Conservation (phyloP, 768 basidiomycete species). For the Rhodotorula toruloides region DNA sequence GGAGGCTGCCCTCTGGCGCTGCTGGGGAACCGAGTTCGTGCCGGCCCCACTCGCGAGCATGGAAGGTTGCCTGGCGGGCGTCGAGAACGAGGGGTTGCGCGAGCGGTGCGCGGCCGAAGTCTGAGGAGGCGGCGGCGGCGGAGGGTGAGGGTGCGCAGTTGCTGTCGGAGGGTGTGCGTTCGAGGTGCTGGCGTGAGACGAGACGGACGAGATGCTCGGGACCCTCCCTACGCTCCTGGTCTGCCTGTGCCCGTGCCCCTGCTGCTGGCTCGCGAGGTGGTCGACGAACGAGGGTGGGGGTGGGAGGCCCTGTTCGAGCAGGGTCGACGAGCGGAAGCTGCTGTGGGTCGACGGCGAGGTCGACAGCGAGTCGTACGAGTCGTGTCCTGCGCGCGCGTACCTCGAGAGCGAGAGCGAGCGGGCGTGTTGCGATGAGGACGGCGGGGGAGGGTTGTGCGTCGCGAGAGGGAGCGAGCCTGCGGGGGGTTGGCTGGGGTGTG, state of each 20-base stretch:
- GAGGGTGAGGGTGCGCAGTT: not conserved
- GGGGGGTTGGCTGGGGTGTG: too few species aligned
- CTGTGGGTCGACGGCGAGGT: not conserved
- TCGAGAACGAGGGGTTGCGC: not conserved
- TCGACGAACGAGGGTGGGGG: too few species aligned
- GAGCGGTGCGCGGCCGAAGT: too few species aligned
- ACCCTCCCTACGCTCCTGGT: too few species aligned
- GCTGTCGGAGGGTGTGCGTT: not conserved
- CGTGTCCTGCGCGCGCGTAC: not conserved
- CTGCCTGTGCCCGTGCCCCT: not conserved
- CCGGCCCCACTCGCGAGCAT: too few species aligned
- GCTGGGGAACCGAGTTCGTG: too few species aligned
- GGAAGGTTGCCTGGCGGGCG: too few species aligned
- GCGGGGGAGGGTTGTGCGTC: not conserved
- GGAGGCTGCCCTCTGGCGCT: not conserved
- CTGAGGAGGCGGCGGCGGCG: too few species aligned
- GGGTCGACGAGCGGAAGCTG: too few species aligned
- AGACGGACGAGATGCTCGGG: too few species aligned
- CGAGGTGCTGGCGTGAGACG: too few species aligned
- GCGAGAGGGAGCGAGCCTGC: not conserved
- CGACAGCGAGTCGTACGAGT: not conserved
- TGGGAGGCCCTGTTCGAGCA: not conserved
- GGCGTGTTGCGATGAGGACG: too few species aligned
- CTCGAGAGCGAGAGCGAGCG: not conserved
- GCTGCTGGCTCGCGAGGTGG: not conserved